Evolutionary conservation across 441 rosid species (phyloP).

Genomic region (Populus tomentosa): DNA sequence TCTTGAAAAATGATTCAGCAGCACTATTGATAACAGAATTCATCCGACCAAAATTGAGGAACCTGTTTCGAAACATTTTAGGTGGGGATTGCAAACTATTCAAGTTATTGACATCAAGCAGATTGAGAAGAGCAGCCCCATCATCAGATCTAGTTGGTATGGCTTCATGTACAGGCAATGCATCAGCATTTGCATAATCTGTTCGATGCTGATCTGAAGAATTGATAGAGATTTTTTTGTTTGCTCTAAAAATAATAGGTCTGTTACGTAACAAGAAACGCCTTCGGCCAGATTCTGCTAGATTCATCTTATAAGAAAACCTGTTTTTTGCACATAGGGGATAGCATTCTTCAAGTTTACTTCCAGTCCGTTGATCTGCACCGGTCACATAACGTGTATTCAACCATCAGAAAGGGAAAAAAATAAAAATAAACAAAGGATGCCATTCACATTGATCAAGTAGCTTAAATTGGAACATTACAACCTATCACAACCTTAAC

Average conservation of each 20-base stretch:
- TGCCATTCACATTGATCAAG: not conserved
- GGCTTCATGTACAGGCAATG: conserved; percentile 29
- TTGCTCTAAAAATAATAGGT: conserved; percentile 19
- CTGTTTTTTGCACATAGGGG: conserved; percentile 17
- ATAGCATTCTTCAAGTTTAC: conserved; percentile 16
- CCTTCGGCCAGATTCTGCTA: conserved; percentile 20
- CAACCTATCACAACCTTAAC: not conserved
- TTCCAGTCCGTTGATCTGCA: conserved; percentile 31
- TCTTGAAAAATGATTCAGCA: conserved; percentile 79
- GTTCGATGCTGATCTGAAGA: conserved; percentile 44
- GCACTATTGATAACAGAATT: conserved; percentile 70
- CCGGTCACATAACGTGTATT: conserved; percentile 2
- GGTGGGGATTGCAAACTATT: conserved; percentile 28
- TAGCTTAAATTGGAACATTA: not conserved
- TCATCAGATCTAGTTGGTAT: conserved; percentile 30
- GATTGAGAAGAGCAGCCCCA: conserved; percentile 19
- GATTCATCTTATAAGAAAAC: conserved; percentile 23
- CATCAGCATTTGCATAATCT: conserved; percentile 36
- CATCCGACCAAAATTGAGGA: conserved; percentile 61
- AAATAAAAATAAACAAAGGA: not conserved
- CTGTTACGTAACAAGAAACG: conserved; percentile 22
- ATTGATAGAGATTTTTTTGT: conserved; percentile 27
- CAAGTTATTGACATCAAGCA: conserved; percentile 21
- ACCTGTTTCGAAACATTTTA: conserved; percentile 65
- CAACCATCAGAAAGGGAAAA: not conserved